Percentiles rank a stretch among this genome's conserved stretches.
phyloP scores from a whole-genome alignment of 495 filamentous ascomycete species.

The Penicilliopsis zonata region DNA sequence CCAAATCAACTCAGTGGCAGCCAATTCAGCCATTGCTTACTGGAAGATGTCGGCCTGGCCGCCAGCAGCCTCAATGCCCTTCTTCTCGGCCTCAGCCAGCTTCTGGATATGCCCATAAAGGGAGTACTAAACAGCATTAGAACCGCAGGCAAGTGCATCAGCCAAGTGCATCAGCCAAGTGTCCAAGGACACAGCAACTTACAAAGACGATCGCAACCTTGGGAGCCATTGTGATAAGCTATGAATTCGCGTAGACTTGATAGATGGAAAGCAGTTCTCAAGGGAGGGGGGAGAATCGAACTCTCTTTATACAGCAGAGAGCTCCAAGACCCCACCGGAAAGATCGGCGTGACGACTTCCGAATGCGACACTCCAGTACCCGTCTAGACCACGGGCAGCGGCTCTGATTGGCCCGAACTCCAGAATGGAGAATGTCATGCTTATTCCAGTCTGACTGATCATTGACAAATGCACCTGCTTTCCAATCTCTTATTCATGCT shows the following conservation, averaged over 20 bases:
- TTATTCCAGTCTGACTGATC: constrained; percentile 24
- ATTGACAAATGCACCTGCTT: constrained; percentile 20
- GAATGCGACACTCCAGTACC: too few species aligned
- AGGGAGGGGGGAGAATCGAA: constrained; percentile 1
- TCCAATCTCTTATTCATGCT: background rate
- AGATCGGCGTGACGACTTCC: background rate
- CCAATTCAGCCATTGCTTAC: constrained; percentile 37
- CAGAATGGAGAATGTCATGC: background rate
- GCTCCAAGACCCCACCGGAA: background rate
- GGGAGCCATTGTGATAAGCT: constrained; percentile 63
- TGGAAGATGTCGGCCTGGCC: constrained; percentile 71
- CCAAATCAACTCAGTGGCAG: background rate
- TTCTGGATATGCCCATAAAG: constrained; percentile 86
- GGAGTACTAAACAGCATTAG: constrained; percentile 57
- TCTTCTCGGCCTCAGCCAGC: constrained; percentile 82
- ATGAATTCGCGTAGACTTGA: constrained; percentile 2
- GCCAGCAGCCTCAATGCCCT: constrained; percentile 80
- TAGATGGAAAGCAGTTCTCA: constrained; percentile 1
- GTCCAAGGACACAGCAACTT: constrained; percentile 21
- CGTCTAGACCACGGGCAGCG: background rate
- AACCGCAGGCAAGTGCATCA: constrained; percentile 2
- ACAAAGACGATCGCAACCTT: constrained; percentile 87
- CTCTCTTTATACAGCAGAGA: background rate
- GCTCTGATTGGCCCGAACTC: background rate
- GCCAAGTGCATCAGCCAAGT: constrained; percentile 1